Evolutionary conservation across 73 alveolate species (phyloP).

Genomic region (Paraurostyla sp.): DNA sequence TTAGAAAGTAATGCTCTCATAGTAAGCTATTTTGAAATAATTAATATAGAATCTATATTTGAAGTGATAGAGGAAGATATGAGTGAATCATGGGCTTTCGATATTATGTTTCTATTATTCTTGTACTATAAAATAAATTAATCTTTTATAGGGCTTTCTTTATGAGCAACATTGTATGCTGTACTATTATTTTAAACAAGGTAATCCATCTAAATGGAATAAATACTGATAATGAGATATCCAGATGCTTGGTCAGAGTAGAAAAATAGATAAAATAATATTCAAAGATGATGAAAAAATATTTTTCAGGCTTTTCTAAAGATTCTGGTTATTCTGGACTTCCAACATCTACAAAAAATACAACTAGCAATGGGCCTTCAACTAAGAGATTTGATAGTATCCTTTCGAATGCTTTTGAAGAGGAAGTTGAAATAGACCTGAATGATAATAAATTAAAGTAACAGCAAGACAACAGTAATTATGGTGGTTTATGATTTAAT

Average conservation of each 20-base stretch:
- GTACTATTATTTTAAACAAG: neutral
- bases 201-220: neutral
- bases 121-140: neutral
- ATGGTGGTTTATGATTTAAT: neutral
- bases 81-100: constrained; percentile 22
- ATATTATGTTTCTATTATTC: constrained; percentile 10
- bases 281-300: neutral
- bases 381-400: neutral
- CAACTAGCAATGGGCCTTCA: neutral
- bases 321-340: neutral
- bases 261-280: neutral
- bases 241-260: neutral
- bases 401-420: constrained; percentile 27
- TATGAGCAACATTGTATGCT: neutral
- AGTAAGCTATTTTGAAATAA: neutral
- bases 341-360: neutral
- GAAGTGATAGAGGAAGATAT: neutral
- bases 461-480: neutral
- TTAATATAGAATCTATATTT: neutral
- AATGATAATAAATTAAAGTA: neutral
- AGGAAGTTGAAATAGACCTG: constrained; percentile 11
- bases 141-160: neutral
- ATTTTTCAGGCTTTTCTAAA: neutral
- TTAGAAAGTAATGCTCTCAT: constrained; percentile 43
- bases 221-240: neutral